A percentile compares a stretch with the other conserved stretches of the same genome.
Evolutionary conservation across 306 rosid species (phyloP).

Genomic region (Cicer chorassanicum): DNA sequence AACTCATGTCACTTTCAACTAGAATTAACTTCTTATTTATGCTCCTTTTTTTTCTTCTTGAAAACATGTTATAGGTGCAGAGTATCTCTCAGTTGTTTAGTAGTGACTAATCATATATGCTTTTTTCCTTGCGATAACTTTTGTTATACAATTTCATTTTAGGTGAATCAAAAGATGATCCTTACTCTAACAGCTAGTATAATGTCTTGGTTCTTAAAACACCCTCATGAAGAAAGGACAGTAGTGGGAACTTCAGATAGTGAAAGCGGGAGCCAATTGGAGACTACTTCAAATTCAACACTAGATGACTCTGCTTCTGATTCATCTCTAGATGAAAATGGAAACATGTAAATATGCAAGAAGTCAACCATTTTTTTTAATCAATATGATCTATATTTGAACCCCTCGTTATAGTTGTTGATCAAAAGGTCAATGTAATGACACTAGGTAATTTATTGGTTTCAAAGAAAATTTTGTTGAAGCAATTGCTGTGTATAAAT

Average conservation of each 20-base stretch:
- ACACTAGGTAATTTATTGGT: conserved; percentile 48
- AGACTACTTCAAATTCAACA: conserved; percentile 79
- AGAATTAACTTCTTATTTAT: neutral
- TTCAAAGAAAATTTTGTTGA: conserved; percentile 47
- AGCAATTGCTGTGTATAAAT: conserved; percentile 42
- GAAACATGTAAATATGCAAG: conserved; percentile 56
- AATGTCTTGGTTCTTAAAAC: conserved; percentile 91
- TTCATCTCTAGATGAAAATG: conserved; percentile 78
- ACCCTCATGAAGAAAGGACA: conserved; percentile 69
- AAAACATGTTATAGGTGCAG: neutral
- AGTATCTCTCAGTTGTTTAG: neutral
- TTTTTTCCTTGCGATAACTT: neutral
- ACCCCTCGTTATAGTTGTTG: conserved; percentile 45
- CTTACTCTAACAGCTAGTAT: conserved; percentile 94
- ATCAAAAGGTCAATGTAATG: conserved; percentile 58
- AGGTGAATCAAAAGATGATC: conserved; percentile 99
- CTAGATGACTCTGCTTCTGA: conserved; percentile 90
- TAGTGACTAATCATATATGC: neutral
- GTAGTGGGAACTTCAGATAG: conserved; percentile 67
- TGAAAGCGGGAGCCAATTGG: conserved; percentile 80
- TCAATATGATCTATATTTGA: conserved; percentile 25
- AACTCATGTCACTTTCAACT: conserved; percentile 8
- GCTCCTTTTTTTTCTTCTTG: neutral
- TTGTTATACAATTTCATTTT: conserved; percentile 36
- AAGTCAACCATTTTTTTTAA: conserved; percentile 36